These are phyloP conservation scores for Heliosperma pusillum DNA, from an alignment of 148 eudicot species.

Conservation along the genomic window DNA sequence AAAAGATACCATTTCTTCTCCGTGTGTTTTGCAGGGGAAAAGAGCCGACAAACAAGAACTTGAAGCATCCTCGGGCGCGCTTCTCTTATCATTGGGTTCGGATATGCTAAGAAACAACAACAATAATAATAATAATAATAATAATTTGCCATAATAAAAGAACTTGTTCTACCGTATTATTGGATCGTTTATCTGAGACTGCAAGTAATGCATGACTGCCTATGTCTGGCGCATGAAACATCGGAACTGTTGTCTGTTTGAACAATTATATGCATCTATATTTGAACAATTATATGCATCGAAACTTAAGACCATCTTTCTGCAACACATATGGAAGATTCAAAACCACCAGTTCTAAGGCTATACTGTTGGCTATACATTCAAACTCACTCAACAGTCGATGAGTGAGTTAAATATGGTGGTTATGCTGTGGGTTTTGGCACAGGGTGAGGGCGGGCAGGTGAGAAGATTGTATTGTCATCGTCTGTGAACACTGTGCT, in stretches of 20 bases:
- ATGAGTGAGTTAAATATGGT: too few relatives aligned
- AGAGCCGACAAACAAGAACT: not conserved
- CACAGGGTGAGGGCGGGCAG: too few relatives aligned
- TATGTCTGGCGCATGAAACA: not conserved
- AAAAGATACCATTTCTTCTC: not conserved
- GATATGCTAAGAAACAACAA: not conserved
- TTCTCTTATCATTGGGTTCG: not conserved
- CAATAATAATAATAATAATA: too few relatives aligned
- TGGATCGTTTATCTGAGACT: not conserved
- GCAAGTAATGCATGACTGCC: not conserved
- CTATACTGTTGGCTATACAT: not conserved
- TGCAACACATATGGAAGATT: not conserved
- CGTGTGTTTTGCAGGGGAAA: conserved; percentile 1
- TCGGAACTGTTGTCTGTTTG: not conserved
- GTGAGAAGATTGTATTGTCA: too few relatives aligned
- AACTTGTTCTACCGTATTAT: not conserved
- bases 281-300: too few relatives aligned
- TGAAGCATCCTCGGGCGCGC: not conserved
- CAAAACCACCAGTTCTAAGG: not conserved
- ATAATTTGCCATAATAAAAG: not conserved
- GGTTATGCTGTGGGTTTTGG: too few relatives aligned
- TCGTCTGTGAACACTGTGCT: too few relatives aligned
- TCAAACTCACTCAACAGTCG: not conserved
- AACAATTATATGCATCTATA: not conserved
- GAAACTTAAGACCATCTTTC: not conserved